Conservation (phyloP, 208 protist species). For the Herpetomonas samuelpessoai region DNA sequence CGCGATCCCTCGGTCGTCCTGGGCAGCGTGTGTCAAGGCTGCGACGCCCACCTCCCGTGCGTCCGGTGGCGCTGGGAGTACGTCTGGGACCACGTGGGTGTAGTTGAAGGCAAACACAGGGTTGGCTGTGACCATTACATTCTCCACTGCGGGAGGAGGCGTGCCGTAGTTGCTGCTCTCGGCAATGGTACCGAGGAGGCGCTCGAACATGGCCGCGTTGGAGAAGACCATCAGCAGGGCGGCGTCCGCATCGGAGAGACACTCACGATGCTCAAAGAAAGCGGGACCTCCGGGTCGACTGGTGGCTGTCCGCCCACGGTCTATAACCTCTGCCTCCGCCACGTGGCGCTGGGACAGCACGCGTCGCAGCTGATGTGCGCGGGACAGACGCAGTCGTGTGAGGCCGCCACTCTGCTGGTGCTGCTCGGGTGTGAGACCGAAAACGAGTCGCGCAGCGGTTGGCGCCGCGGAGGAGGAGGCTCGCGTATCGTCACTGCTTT, state of each 20-base stretch:
- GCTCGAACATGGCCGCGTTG: conserved; percentile 42
- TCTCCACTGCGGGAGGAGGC: conserved; percentile 12
- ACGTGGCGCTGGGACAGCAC: conserved; percentile 67
- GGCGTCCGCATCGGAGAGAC: conserved; percentile 37
- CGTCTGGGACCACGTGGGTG: background rate
- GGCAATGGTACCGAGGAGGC: conserved; percentile 14
- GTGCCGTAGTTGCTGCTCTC: background rate
- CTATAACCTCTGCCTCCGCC: conserved; percentile 18
- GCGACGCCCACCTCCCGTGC: background rate
- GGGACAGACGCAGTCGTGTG: conserved; percentile 42
- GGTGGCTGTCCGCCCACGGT: conserved; percentile 17
- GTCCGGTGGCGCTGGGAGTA: background rate
- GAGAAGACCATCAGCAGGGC: conserved; percentile 53
- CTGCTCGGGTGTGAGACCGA: conserved; percentile 7
- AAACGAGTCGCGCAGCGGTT: conserved; percentile 4
- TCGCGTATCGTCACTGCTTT: too few species aligned
- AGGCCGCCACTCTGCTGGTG: conserved; percentile 12
- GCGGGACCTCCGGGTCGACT: conserved; percentile 7
- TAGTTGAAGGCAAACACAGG: conserved; percentile 22
- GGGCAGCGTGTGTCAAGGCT: background rate
- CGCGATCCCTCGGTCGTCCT: background rate
- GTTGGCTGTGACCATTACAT: conserved; percentile 13
- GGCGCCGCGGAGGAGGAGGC: too few species aligned
- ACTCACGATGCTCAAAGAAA: conserved; percentile 26
- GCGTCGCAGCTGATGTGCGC: conserved; percentile 48